A percentile compares a stretch with the other conserved stretches of the same genome.
These are phyloP conservation scores for Cadophora sp. DNA, from an alignment of 2,329 filamentous ascomycete species.

Conservation along the genomic window DNA sequence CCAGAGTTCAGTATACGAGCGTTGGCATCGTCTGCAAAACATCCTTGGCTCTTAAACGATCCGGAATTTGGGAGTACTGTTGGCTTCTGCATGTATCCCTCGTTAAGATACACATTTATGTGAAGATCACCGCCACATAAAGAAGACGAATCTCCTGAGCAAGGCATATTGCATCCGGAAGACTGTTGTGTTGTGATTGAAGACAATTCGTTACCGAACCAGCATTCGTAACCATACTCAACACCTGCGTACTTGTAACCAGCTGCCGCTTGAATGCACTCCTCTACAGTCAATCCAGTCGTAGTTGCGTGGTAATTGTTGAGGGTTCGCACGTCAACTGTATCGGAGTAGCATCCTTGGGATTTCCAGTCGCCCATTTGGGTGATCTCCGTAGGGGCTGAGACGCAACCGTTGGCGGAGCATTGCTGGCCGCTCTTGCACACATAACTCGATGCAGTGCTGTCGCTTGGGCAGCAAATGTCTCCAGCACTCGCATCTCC, in stretches of 20 bases:
- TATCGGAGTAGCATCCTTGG: neutral
- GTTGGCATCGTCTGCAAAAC: neutral
- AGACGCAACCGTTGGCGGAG: neutral
- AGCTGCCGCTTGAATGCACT: neutral
- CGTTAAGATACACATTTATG: neutral
- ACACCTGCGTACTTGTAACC: neutral
- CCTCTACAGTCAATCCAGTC: neutral
- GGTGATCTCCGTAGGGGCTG: neutral
- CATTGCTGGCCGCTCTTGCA: neutral
- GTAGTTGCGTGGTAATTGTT: neutral
- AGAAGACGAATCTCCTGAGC: neutral
- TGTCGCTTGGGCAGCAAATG: neutral
- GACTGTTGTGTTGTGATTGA: neutral
- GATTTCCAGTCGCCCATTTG: neutral
- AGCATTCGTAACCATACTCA: neutral
- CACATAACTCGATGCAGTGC: neutral
- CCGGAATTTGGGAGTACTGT: neutral
- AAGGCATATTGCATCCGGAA: neutral
- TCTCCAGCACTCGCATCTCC: neutral
- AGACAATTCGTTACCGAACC: neutral
- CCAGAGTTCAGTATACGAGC: neutral
- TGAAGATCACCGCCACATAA: neutral
- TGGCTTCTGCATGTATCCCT: neutral
- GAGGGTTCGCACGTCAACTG: neutral
- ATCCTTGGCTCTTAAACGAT: neutral